Percentiles rank a stretch among this genome's conserved stretches.
Evolutionary conservation across 208 protist genomes (phyloP).

Genomic region (Wallacemonas sp.): DNA sequence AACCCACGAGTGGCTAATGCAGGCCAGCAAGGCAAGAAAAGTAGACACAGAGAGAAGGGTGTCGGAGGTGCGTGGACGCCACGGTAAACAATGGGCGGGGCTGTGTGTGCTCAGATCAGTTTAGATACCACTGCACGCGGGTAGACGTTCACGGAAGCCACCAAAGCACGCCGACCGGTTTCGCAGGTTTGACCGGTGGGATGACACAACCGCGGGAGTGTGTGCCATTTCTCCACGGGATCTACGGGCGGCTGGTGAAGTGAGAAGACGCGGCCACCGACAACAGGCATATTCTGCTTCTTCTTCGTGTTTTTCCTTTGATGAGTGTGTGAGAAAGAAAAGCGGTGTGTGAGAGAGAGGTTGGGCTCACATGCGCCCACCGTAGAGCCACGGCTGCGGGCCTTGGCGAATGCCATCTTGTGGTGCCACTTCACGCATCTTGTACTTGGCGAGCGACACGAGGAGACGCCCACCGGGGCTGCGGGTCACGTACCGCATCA

Average conservation of each 20-base stretch:
- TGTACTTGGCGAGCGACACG: constrained; percentile 70
- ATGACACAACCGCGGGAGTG: too few species aligned
- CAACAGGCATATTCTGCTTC: not conserved
- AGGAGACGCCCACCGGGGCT: constrained; percentile 16
- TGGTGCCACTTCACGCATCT: constrained; percentile 75
- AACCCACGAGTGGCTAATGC: too few species aligned
- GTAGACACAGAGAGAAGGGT: too few species aligned
- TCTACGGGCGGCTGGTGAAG: too few species aligned
- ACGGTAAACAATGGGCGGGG: too few species aligned
- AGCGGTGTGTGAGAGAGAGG: not conserved
- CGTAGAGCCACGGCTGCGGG: constrained; percentile 78
- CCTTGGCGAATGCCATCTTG: constrained; percentile 79
- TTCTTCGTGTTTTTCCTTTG: not conserved
- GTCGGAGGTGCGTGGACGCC: too few species aligned
- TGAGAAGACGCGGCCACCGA: too few species aligned
- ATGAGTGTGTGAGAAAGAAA: not conserved
- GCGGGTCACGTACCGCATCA: constrained; percentile 71
- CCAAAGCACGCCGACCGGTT: too few species aligned
- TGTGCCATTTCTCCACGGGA: too few species aligned
- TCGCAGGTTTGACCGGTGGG: too few species aligned
- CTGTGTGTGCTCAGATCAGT: not conserved
- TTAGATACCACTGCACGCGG: too few species aligned
- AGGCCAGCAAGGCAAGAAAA: not conserved
- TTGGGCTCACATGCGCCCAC: not conserved
- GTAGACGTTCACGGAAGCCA: too few species aligned